Conservation (phyloP, 306 rosid genomes). For the Delonix regia region DNA sequence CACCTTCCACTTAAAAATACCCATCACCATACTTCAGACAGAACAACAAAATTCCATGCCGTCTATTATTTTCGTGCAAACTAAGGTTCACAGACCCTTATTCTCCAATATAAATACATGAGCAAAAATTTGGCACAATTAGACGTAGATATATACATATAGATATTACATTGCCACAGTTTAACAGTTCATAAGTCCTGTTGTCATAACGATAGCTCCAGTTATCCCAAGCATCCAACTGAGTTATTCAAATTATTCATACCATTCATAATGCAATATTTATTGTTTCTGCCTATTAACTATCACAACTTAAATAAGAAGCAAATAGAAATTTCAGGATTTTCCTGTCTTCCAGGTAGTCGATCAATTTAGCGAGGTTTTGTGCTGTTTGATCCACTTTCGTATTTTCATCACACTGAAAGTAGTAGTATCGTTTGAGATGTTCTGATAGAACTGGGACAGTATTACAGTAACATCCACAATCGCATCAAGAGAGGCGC, state of each 20-base stretch:
- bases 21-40: conserved; percentile 3
- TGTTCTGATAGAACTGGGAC: background rate
- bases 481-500: background rate
- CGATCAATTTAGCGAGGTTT: background rate
- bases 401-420: background rate
- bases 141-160: background rate
- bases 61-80: background rate
- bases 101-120: background rate
- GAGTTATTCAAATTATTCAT: background rate
- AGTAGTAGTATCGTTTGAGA: background rate
- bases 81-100: background rate
- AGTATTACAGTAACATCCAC: background rate
- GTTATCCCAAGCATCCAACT: background rate
- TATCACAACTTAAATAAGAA: background rate
- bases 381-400: background rate
- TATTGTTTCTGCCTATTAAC: background rate
- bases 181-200: background rate
- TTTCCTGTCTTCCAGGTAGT: background rate
- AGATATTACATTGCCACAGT: background rate
- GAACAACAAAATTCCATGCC: background rate
- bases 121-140: background rate
- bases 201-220: background rate
- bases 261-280: background rate
- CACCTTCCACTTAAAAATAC: background rate
- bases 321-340: background rate